Base-by-base conservation (phyloP, 306 rosid genomes). In the Cotoneaster glaucophyllus region DNA sequence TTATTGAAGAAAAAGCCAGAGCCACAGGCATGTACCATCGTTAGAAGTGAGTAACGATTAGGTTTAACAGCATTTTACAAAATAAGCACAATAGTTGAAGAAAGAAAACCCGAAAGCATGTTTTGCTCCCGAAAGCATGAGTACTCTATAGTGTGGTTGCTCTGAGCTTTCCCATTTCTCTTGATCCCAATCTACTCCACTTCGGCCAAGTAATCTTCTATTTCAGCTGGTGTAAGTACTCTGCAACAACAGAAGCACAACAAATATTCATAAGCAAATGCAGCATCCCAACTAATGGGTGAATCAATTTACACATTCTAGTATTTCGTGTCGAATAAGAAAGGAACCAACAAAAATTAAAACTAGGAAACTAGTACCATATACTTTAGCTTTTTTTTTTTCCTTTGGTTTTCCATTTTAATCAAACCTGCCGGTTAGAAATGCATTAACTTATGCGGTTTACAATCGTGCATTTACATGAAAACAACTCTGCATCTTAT, bases 181-280 rank as follows among this genome's bases (percentile, higher is more conserved):
- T 43, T 43, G 8, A 6, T 28, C 56, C 8, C 24, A 75, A 22
- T 54, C 69, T 85, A 91, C 67, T 91, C 97, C 71, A 91, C 93
- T 87, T 91, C 95, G 39, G 84, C 95, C 84, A 91, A 84, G 67
- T 89, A 89, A 78, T 91, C 97, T 56, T 91, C 95, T 64, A 91
- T 88, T 84, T 91, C 95, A 5, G 97, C 93, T 34, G 97, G 91
- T 18, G 97, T 83, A 78, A 91, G 78, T 56, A 91, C 95, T 86
- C 97, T 91, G 91, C 88, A 83, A 71, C 79, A 58, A 63, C 71
- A 71, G 17, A 39, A 68, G 34, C 84, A 69, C 67, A 53, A 70
- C 1, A 32, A 19, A 32, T 34, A 4, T 4, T 4, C 32, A 62
- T 11, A 65, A 34, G 50, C 70, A 34, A 37, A 65, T n/a, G 18